Base-by-base conservation (phyloP, 1,139 yeast species). In the Arxiozyma heterogenica region DNA sequence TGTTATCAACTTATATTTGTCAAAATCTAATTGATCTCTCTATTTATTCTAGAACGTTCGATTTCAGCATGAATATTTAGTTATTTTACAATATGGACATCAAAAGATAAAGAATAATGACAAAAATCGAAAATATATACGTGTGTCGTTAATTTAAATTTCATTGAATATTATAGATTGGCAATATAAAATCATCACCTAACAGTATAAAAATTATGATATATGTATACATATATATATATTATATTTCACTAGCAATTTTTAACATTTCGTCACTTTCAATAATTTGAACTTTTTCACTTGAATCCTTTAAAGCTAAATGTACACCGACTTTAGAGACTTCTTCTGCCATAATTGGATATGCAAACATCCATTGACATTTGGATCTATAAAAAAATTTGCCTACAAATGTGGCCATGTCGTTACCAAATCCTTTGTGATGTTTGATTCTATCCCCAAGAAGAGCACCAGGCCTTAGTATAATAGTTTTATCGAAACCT, bases 401-500 rank as follows among this genome's bases (percentile, higher is more conserved):
- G 43, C 77, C 78, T n/a, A 77, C 22, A 8, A 54, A 64, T 4
- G 66, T 65, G 5, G 67, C 60, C 1, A 66, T 7, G 18, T 61
- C 62, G 54, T 69, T 71, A 11, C 69, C 64, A 42, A 70, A 61
- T 0, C 80, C 80, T 58, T 76, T 76, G 38, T 61, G 60, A 7
- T 69, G 51, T 12, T 27, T 51, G 1, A 22, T 21, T 60, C 94
- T 72, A 38, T 79, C 74, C 4, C 94, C 95, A 15, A 85, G 61
- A 46, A 86, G 71, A 0, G 72, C 65, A 15, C 95, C 95, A 0
- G 95, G 95, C 63, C 85, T 76, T 53, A 88, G 66, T 56, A 87
- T 83, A 47, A 86, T 75, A 0, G 88, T 81, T 53, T 80, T 73
- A n/a, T 83, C 82, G 67, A 86, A 87, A 22, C 74, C 77, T 55